These are phyloP conservation scores for Phytophthora pinifolia DNA, from an alignment of 352 stramenopile genomes.

Conservation along the genomic window DNA sequence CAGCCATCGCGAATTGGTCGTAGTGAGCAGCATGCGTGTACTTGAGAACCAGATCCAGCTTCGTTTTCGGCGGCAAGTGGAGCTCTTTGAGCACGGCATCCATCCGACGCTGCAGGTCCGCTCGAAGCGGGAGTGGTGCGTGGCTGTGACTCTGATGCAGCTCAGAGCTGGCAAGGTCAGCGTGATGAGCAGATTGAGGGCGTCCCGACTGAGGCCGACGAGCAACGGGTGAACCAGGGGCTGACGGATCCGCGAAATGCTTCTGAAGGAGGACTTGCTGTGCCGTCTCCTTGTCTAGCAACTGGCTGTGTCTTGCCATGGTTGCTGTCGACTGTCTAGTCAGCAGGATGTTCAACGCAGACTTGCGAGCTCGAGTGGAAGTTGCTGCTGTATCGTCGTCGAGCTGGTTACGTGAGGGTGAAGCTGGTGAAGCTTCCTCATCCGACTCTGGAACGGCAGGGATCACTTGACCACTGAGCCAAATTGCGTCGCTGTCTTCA, in stretches of 20 bases:
- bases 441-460: conserved; percentile 6
- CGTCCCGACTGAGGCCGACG: conserved; percentile 6
- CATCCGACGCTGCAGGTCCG: conserved; percentile 65
- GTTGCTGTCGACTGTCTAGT: conserved; percentile 18
- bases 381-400: conserved; percentile 12
- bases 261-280: conserved; percentile 50
- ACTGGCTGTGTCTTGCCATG: conserved; percentile 33
- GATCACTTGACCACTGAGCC: neutral
- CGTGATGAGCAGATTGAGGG: conserved; percentile 2
- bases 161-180: neutral
- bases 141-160: conserved; percentile 26
- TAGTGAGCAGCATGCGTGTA: conserved; percentile 65
- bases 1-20: conserved; percentile 57
- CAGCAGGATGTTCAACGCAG: conserved; percentile 48
- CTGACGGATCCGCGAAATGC: conserved; percentile 32
- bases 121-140: conserved; percentile 48
- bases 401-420: conserved; percentile 12
- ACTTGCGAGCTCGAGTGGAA: conserved; percentile 35
- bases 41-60: conserved; percentile 75
- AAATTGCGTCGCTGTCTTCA: neutral
- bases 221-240: neutral
- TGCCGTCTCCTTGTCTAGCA: conserved; percentile 40
- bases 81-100: conserved; percentile 50
- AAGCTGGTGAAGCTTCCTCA: conserved; percentile 6
- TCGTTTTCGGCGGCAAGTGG: conserved; percentile 49